These are phyloP conservation scores for Fusarium marasasianum DNA, from an alignment of 2,329 filamentous ascomycete species.

Conservation along the genomic window DNA sequence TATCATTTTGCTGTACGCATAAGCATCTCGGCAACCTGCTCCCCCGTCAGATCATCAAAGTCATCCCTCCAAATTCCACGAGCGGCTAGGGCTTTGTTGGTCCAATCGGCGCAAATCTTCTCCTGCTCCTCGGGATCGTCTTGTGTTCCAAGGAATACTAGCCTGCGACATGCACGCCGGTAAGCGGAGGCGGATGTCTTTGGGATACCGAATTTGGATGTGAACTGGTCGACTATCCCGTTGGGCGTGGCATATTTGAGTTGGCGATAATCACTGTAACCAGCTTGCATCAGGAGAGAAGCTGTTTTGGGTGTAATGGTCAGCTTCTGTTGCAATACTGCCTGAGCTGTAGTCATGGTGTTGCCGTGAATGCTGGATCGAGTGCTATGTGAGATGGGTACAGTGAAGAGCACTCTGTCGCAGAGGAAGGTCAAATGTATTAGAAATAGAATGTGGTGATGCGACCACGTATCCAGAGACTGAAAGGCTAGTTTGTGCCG, in stretches of 20 bases:
- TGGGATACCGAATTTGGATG: neutral
- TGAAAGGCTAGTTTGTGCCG: accelerated
- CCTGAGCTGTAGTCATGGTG: neutral
- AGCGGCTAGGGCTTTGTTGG: neutral
- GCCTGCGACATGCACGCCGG: neutral
- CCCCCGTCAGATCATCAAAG: neutral
- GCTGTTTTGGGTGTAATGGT: neutral
- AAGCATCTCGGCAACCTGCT: neutral
- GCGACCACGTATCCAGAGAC: neutral
- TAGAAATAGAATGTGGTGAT: neutral
- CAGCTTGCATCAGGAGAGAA: neutral
- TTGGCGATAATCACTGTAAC: neutral
- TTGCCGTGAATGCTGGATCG: neutral
- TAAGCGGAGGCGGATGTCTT: neutral
- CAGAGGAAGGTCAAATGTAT: too few species aligned
- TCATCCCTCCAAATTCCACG: neutral
- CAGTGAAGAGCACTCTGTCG: accelerated
- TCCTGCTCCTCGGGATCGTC: neutral
- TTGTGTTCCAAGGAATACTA: neutral
- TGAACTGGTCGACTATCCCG: neutral
- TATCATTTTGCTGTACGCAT: neutral
- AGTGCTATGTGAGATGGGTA: neutral
- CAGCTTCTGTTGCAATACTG: neutral
- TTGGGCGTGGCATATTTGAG: neutral
- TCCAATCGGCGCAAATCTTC: neutral